Percentiles rank a stretch among this genome's conserved stretches.
Conservation (phyloP, 805 yeast species). For the Schwanniomyces sp. region DNA sequence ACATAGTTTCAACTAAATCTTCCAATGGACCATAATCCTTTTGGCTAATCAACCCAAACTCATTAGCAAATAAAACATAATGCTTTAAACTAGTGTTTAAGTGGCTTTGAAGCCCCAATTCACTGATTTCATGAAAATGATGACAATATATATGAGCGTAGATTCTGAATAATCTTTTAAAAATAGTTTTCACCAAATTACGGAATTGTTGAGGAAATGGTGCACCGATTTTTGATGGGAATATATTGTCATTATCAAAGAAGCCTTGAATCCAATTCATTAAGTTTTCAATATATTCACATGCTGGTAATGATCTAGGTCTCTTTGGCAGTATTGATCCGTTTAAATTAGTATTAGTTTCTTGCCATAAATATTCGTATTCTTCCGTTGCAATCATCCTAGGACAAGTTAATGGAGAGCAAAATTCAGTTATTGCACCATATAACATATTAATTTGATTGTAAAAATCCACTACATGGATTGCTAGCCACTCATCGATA, state of each 20-base stretch:
- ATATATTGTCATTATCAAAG: conserved; percentile 84
- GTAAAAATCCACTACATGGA: conserved; percentile 95
- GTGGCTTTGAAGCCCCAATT: conserved; percentile 88
- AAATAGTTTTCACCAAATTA: conserved; percentile 75
- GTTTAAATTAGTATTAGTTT: conserved; percentile 44
- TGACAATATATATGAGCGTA: conserved; percentile 98
- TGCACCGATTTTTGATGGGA: conserved; percentile 89
- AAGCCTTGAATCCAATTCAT: conserved; percentile 96
- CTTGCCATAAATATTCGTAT: conserved; percentile 97
- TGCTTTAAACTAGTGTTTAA: conserved; percentile 93
- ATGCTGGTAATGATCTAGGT: conserved; percentile 89
- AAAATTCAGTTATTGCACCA: conserved; percentile 93
- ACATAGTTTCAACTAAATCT: conserved; percentile 73
- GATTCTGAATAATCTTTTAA: conserved; percentile 88
- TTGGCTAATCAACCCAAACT: conserved; percentile 71
- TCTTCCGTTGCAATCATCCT: conserved; percentile 97
- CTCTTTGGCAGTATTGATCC: conserved; percentile 44
- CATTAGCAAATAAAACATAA: conserved; percentile 82
- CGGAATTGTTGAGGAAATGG: conserved; percentile 87
- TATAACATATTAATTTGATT: conserved; percentile 96
- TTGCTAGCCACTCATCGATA: conserved; percentile 92
- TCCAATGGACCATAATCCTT: conserved; percentile 92
- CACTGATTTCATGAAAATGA: conserved; percentile 93
- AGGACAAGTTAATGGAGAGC: conserved; percentile 94
- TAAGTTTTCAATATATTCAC: conserved; percentile 88